Conservation (phyloP, 2,329 filamentous ascomycete species). For the Trichothecium sympodiale region DNA sequence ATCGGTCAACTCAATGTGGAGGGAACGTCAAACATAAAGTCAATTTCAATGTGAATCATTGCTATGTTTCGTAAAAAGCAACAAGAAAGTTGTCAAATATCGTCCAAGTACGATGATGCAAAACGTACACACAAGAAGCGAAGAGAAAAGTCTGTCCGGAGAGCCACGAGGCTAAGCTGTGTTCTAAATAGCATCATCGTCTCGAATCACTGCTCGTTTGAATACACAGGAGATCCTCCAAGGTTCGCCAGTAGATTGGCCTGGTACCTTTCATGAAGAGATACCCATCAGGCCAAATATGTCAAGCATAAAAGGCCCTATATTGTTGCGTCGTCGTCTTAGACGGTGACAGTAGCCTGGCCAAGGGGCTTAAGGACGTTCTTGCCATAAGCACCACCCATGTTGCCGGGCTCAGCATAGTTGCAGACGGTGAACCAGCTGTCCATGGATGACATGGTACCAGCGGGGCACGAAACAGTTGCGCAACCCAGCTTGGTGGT, state of each 20-base stretch:
- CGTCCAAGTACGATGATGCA: conserved; percentile 18
- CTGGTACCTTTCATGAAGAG: too few species aligned
- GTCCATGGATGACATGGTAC: conserved; percentile 30
- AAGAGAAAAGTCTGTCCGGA: conserved; percentile 9
- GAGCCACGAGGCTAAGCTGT: too few species aligned
- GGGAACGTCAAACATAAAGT: too few species aligned
- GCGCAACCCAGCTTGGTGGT: conserved; percentile 38
- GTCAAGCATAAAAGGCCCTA: too few species aligned
- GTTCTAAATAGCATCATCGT: too few species aligned
- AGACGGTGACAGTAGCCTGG: conserved; percentile 13
- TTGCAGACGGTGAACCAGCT: conserved; percentile 77
- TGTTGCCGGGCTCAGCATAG: conserved; percentile 59
- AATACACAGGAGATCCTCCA: too few species aligned
- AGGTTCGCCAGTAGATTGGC: too few species aligned
- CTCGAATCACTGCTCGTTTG: too few species aligned
- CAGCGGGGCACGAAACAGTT: conserved; percentile 55
- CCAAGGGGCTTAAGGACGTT: conserved; percentile 35
- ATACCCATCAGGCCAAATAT: too few species aligned
- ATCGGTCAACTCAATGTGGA: too few species aligned
- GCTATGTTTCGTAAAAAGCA: neutral
- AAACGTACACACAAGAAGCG: conserved; percentile 25
- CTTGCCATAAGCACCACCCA: conserved; percentile 33
- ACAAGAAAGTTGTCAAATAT: conserved; percentile 12
- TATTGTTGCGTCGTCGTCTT: conserved; percentile 8
- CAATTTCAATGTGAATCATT: too few species aligned